Evolutionary conservation across 208 protist species (phyloP).

Genomic region (Leishmania gerbilli): DNA sequence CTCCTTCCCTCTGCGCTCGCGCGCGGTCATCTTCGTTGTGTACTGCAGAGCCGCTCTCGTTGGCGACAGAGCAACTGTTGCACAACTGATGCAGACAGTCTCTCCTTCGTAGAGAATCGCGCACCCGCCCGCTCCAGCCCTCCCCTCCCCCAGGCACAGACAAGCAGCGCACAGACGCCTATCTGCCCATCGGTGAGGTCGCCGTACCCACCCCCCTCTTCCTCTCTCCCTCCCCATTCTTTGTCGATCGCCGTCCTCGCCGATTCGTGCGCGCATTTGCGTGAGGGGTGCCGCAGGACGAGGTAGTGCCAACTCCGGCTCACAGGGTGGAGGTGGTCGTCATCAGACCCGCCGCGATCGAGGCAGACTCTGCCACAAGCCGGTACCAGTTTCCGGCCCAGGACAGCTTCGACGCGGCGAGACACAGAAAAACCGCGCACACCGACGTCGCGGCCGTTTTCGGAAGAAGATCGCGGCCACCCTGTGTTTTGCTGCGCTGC

Average conservation of each 20-base stretch:
- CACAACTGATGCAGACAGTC: not conserved
- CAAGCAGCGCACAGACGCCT: not conserved
- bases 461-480: slow-evolving; percentile 51
- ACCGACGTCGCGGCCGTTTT: slow-evolving; percentile 37
- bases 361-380: not conserved
- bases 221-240: not conserved
- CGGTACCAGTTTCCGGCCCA: not conserved
- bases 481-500: slow-evolving; percentile 35
- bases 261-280: not conserved
- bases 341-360: not conserved
- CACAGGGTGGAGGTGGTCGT: not conserved
- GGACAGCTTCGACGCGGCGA: not conserved
- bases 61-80: not conserved
- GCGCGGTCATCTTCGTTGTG: not conserved
- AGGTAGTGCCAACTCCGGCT: not conserved
- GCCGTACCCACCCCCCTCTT: not conserved
- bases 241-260: not conserved
- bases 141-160: not conserved
- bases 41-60: not conserved
- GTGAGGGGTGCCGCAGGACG: not conserved
- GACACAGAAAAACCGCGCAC: slow-evolving; percentile 8
- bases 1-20: not conserved
- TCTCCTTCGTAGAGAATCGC: not conserved
- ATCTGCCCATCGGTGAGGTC: not conserved
- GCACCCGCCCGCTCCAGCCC: not conserved